A percentile compares a stretch with the other conserved stretches of the same genome.
Conservation (phyloP, 768 basidiomycete genomes). For the Clitopilus passeckerianus region DNA sequence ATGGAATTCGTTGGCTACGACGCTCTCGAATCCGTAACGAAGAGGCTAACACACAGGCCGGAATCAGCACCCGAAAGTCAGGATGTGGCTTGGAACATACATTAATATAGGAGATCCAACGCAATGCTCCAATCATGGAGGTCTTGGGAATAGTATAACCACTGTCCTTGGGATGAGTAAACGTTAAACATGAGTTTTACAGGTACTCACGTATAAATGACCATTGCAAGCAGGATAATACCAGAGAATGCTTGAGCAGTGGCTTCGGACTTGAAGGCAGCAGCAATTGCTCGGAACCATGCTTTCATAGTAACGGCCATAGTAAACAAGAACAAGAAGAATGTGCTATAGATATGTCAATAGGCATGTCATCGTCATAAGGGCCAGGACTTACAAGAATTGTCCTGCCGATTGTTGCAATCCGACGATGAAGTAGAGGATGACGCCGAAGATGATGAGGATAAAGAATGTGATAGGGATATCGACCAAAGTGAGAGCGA, state of each 20-base stretch:
- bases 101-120: slow-evolving; percentile 64
- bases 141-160: slow-evolving; percentile 59
- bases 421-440: slow-evolving; percentile 59
- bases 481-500: slow-evolving; percentile 59
- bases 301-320: slow-evolving; percentile 67
- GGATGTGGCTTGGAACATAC: slow-evolving; percentile 24
- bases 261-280: slow-evolving; percentile 52
- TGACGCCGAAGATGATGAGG: slow-evolving; percentile 36
- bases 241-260: slow-evolving; percentile 51
- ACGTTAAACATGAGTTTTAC: not conserved
- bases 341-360: slow-evolving; percentile 33
- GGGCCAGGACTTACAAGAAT: slow-evolving; percentile 52
- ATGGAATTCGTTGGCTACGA: slow-evolving; percentile 81
- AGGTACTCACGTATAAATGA: slow-evolving; percentile 46
- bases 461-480: slow-evolving; percentile 50
- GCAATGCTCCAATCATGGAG: slow-evolving; percentile 63
- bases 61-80: slow-evolving; percentile 6
- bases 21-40: slow-evolving; percentile 67
- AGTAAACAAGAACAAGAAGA: slow-evolving; percentile 51
- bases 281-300: slow-evolving; percentile 68
- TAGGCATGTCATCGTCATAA: not conserved
- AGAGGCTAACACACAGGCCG: slow-evolving; percentile 42
- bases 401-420: slow-evolving; percentile 50
- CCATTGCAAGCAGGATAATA: slow-evolving; percentile 43
- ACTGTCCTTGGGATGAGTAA: slow-evolving; percentile 9